A percentile compares a stretch with the other conserved stretches of the same genome.
Evolutionary conservation across 2,329 filamentous ascomycete species (phyloP).

Genomic region (Verticillium nubilum): DNA sequence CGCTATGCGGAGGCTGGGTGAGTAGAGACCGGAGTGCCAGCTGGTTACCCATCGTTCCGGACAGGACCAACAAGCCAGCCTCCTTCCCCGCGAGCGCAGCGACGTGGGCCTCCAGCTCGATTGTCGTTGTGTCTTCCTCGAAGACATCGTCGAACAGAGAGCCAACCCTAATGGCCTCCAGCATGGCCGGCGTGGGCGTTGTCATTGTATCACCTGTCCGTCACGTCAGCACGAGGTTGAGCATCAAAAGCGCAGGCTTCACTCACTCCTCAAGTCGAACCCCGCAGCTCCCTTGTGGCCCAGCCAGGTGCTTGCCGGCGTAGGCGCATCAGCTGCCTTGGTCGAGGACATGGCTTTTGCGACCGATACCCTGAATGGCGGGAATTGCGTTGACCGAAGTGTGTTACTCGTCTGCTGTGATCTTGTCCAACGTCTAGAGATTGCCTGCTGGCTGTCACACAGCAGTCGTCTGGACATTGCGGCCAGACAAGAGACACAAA

Average conservation of each 20-base stretch:
- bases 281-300: slow-evolving; percentile 30
- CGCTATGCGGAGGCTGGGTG: slow-evolving; percentile 69
- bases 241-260: neutral
- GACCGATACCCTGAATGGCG: neutral
- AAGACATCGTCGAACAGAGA: slow-evolving; percentile 82
- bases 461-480: neutral
- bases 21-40: slow-evolving; percentile 74
- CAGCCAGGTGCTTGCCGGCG: slow-evolving; percentile 22
- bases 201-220: slow-evolving; percentile 52
- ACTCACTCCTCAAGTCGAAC: slow-evolving; percentile 34
- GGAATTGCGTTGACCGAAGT: neutral
- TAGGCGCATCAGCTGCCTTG: neutral
- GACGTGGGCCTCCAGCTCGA: slow-evolving; percentile 67
- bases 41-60: slow-evolving; percentile 94
- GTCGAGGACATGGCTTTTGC: neutral
- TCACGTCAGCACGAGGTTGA: neutral
- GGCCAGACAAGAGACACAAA: neutral
- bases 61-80: slow-evolving; percentile 73
- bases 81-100: slow-evolving; percentile 71
- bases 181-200: slow-evolving; percentile 74
- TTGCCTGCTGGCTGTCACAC: neutral
- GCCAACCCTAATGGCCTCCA: slow-evolving; percentile 68
- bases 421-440: neutral
- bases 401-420: neutral
- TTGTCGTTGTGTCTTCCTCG: slow-evolving; percentile 73